Evolutionary conservation across 2,329 filamentous ascomycete species (phyloP), one percentile per base, ranked within the genome.

Genomic region (Bipolaris cookei): DNA sequence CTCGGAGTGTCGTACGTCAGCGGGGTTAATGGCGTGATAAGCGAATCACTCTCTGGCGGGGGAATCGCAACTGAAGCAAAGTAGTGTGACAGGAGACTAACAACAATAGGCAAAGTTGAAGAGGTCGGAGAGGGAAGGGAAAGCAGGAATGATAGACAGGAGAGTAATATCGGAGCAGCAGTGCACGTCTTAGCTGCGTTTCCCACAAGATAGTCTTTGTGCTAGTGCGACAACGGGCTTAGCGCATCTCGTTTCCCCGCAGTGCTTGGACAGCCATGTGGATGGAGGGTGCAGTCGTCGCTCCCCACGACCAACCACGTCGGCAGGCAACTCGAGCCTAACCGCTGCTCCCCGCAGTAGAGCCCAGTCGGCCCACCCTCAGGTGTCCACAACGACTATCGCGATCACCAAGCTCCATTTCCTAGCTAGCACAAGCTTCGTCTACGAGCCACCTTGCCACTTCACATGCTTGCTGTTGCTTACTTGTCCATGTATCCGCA

Each of bases 171-270:
- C 58, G 58, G 57, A 58, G 57, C 56, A 54, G 52, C 61, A 51
- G 57, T 50, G 59, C 47, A 48, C 21, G 45, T 28, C 55, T 58
- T 58, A 45, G 55, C 55, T 50, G 55, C 58, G 54, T 58, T 46
- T 48, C 25, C 56, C 50, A 56, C 35, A 44, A 50, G 52, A 61
- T 62, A 51, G 23, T 20, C 51, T 64, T 38, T 39, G 32, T 56
- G 48, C 67, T 66, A 69, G 54, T 25, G 46, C 59, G 45, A 13
- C 1, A 23, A 60, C 23, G 6, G 64, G 68, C 46, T 54, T 69
- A 65, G 70, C 61, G 57, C 43, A 16, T 43, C 39, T 48, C 37
- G 16, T 48, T 74, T 73, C 73, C 72, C 73, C 73, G 73, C 73
- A 76, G 70, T 73, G 55, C 61, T 49, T 50, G 58, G 61, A 71